phyloP scores from a whole-genome alignment of 306 rosid genomes.

The Malus sylvestris region DNA sequence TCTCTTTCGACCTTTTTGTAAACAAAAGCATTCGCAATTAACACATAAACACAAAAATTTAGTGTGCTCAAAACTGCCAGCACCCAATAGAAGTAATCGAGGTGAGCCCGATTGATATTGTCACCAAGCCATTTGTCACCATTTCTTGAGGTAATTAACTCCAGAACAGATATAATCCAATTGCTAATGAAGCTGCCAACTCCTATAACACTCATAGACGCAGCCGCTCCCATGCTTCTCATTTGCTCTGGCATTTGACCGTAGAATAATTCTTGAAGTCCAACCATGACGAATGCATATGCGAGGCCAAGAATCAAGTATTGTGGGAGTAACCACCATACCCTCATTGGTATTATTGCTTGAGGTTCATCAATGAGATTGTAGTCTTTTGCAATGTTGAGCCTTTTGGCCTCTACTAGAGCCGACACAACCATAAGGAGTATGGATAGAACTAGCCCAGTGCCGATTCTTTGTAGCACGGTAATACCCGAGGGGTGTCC shows the following conservation, averaged over 20 bases:
- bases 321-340: constrained; percentile 90
- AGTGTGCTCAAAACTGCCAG: constrained; percentile 50
- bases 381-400: constrained; percentile 29
- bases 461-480: constrained; percentile 58
- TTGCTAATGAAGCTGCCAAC: constrained; percentile 48
- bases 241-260: constrained; percentile 57
- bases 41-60: constrained; percentile 36
- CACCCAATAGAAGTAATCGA: constrained; percentile 56
- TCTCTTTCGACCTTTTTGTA: constrained; percentile 40
- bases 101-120: constrained; percentile 60
- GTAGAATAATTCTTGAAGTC: constrained; percentile 60
- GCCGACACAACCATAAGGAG: constrained; percentile 55
- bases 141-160: constrained; percentile 9
- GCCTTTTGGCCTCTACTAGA: constrained; percentile 47
- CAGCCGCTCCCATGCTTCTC: constrained; percentile 80
- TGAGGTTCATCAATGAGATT: constrained; percentile 38
- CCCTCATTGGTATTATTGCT: constrained; percentile 43
- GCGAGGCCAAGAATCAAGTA: constrained; percentile 41
- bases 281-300: constrained; percentile 46
- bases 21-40: constrained; percentile 43
- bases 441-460: constrained; percentile 53
- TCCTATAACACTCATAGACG: constrained; percentile 48
- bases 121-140: constrained; percentile 49
- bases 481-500: constrained; percentile 52
- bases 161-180: constrained; percentile 32